Evolutionary conservation across 305 asterid species (phyloP), one percentile per base, ranked within the genome.

Genomic region (Ilex paraguariensis): DNA sequence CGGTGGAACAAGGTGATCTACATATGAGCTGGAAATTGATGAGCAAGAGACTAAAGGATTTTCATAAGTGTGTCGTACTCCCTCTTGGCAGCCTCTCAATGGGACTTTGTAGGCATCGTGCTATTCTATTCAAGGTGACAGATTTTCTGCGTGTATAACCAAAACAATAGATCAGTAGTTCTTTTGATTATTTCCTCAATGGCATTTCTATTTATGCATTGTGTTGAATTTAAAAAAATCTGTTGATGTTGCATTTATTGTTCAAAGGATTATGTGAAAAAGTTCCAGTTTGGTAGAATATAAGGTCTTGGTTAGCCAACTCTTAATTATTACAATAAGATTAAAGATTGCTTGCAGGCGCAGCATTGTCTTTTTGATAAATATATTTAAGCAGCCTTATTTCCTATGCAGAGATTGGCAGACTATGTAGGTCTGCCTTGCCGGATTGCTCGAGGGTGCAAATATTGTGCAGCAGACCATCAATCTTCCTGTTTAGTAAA

Each of bases 21-120:
- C 81, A 80, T 63, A 79, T 66, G 60, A 80, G 87, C 50, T 90
- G 97, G 97, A 73, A 77, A 70, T 69, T 70, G 74, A 82, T 76
- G 39, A 80, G 85, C 75, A 82, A 86, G 79, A 76, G 79, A 57
- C 64, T 81, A 48, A 75, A 75, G 78, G 95, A 87, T 72, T 50
- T 74, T 44, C 84, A 84, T 71, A 87, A 85, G 68, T 82, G 92
- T 71, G 66, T 86, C 66, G 95, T 87, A 40, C 77, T 93, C 54
- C 99, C 99, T 15, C 81, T 93, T 57, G 97, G 98, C 65, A 83
- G 76, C 68, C 76, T 90, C 57, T 87, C 95, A 13, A 75, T 80
- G 78, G 99, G 96, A 66, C 96, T 90, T 60, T 93, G 99, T 81
- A 83, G 97, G 84, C 99, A 93, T 66, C 95, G 99, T 21, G 95